Conservation (phyloP, 495 filamentous ascomycete genomes). For the Staphylotrichum tortipilum region DNA sequence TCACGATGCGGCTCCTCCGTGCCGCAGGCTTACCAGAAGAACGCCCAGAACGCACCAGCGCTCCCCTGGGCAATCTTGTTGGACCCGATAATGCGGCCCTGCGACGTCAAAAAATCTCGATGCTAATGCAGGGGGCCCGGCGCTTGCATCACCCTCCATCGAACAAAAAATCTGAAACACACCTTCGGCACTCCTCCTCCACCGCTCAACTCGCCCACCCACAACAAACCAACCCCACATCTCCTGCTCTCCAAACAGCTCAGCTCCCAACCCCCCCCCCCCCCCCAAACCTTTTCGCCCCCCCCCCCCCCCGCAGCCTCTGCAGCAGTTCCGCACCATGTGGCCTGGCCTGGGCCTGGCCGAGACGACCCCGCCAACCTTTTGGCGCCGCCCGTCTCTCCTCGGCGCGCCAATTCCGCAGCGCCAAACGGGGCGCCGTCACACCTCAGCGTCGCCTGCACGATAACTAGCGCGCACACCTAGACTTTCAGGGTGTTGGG, state of each 20-base stretch:
- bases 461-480: no score
- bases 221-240: background rate
- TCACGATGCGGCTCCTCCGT: conserved; percentile 22
- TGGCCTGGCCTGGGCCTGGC: no score
- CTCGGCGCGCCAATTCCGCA: background rate
- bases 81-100: conserved; percentile 24
- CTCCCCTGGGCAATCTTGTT: conserved; percentile 18
- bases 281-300: background rate
- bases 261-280: background rate
- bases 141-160: conserved; percentile 22
- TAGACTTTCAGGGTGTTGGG: no score
- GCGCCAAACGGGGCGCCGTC: no score
- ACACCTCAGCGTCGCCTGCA: no score
- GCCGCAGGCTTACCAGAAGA: conserved; percentile 16
- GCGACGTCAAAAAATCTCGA: conserved; percentile 20
- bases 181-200: conserved; percentile 6
- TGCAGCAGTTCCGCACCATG: no score
- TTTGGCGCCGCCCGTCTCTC: background rate
- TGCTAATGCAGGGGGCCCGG: conserved; percentile 20
- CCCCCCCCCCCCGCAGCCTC: no score
- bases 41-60: no score
- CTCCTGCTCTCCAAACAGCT: no score
- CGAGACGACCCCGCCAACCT: background rate
- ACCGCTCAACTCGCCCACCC: background rate
- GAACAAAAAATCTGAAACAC: conserved; percentile 20